Evolutionary conservation across 139 green algal genomes (phyloP).

Genomic region (Chlamydomonas schloesseri): DNA sequence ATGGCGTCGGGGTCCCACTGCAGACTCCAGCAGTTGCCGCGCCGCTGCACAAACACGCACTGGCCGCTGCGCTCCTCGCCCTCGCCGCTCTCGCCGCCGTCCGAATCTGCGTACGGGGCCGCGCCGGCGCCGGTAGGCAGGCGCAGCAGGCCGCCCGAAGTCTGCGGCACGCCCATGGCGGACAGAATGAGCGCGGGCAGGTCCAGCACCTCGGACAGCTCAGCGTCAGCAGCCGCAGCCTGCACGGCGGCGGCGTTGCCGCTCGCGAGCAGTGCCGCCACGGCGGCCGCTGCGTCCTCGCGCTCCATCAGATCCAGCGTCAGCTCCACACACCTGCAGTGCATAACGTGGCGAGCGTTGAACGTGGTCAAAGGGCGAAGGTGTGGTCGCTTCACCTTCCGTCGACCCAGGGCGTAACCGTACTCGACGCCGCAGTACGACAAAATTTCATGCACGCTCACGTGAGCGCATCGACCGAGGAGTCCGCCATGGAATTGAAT

Average conservation of each 20-base stretch:
- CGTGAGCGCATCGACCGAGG: too few species aligned
- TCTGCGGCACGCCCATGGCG: conserved; percentile 1
- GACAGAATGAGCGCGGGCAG: conserved; percentile 11
- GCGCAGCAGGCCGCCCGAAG: background rate
- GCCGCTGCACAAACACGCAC: background rate
- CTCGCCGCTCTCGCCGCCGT: too few species aligned
- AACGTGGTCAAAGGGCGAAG: background rate
- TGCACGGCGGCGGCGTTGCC: background rate
- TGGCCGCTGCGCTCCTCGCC: too few species aligned
- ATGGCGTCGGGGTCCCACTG: background rate
- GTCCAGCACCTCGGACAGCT: background rate
- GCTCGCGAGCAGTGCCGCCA: background rate
- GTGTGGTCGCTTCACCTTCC: too few species aligned
- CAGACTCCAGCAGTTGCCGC: background rate
- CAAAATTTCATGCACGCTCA: background rate
- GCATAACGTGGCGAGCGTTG: too few species aligned
- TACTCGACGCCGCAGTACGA: background rate
- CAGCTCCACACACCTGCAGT: conserved; percentile 18
- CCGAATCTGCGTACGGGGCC: too few species aligned
- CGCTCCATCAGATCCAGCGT: conserved; percentile 24
- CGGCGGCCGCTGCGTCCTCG: background rate
- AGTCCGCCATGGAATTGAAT: too few species aligned
- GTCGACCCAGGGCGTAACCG: too few species aligned
- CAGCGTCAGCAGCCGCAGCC: too few species aligned
- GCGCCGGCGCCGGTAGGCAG: too few species aligned